Evolutionary conservation across 1,139 yeast genomes (phyloP).

Genomic region (Saccharomycopsis crataegensis): DNA sequence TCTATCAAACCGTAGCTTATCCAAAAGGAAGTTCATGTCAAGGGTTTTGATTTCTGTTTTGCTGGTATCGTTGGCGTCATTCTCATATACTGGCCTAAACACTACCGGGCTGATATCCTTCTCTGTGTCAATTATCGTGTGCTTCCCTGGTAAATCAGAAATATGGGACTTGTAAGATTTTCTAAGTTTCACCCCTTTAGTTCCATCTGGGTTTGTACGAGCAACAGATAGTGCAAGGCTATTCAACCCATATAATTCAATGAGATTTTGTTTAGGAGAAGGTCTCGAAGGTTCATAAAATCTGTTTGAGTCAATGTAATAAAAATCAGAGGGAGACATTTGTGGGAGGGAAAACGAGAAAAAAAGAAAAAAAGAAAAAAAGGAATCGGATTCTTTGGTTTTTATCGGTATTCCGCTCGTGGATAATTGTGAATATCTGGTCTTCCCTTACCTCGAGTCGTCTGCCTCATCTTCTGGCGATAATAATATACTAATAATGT

Average conservation of each 20-base stretch:
- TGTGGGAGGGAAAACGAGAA: no score
- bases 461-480: no score
- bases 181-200: slow-evolving; percentile 84
- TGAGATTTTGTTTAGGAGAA: slow-evolving; percentile 63
- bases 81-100: slow-evolving; percentile 21
- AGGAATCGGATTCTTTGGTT: neutral
- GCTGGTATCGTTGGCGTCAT: slow-evolving; percentile 18
- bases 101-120: slow-evolving; percentile 23
- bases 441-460: no score
- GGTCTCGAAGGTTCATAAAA: slow-evolving; percentile 47
- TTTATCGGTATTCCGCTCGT: no score
- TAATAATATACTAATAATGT: no score
- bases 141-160: slow-evolving; percentile 77
- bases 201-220: slow-evolving; percentile 79
- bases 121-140: slow-evolving; percentile 29
- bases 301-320: slow-evolving; percentile 10
- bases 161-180: slow-evolving; percentile 93
- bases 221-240: slow-evolving; percentile 74
- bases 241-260: slow-evolving; percentile 59
- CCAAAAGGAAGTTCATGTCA: slow-evolving; percentile 41
- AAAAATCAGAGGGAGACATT: slow-evolving; percentile 2
- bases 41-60: slow-evolving; percentile 35
- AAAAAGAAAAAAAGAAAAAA: no score
- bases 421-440: no score
- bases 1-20: slow-evolving; percentile 55